These are phyloP conservation scores for Xylogone sp. DNA, from an alignment of 2,329 filamentous ascomycete genomes.

Conservation along the genomic window DNA sequence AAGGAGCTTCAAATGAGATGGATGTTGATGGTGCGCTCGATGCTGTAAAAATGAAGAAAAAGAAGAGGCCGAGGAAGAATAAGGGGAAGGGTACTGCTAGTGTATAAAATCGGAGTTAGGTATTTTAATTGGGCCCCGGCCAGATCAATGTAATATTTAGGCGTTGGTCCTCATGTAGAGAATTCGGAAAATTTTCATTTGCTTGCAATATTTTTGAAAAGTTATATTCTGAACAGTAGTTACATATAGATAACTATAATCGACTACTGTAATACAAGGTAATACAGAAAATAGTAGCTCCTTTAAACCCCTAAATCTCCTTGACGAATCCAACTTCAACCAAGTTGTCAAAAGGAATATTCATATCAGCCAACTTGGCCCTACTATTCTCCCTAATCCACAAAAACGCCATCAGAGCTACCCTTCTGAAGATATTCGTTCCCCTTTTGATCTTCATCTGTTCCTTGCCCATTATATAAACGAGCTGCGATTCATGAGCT, in stretches of 20 bases:
- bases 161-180: background rate
- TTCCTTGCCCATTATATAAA: slow-evolving; percentile 60
- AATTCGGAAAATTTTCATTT: no score
- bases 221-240: no score
- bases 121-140: background rate
- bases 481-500: slow-evolving; percentile 44
- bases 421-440: slow-evolving; percentile 36
- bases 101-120: background rate
- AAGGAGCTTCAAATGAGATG: slow-evolving; percentile 16
- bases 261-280: no score
- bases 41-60: slow-evolving; percentile 38
- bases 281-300: no score
- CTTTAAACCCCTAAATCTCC: slow-evolving; percentile 45
- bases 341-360: slow-evolving; percentile 54
- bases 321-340: slow-evolving; percentile 69
- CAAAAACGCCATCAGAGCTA: slow-evolving; percentile 52
- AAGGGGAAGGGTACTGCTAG: slow-evolving; percentile 14
- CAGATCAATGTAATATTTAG: background rate
- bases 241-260: no score
- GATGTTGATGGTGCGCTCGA: slow-evolving; percentile 22
- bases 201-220: no score
- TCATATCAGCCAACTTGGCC: slow-evolving; percentile 61
- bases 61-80: slow-evolving; percentile 45
- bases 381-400: slow-evolving; percentile 64
- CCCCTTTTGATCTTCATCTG: slow-evolving; percentile 47